These are phyloP conservation scores for Agaricus sinodeliciosus DNA, from an alignment of 768 basidiomycete species.

Conservation along the genomic window DNA sequence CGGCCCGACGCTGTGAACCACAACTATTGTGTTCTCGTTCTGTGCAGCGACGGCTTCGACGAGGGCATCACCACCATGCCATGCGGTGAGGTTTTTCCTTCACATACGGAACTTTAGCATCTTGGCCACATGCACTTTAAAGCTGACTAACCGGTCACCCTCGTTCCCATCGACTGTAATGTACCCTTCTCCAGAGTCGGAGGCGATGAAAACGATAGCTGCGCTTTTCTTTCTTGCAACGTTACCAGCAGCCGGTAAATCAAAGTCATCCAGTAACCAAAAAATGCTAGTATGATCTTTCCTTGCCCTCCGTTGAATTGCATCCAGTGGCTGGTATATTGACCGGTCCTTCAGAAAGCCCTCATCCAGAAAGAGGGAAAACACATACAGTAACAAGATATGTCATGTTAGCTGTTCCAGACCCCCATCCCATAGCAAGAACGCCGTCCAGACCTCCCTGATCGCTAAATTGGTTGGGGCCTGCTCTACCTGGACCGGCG, in stretches of 20 bases:
- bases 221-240: slow-evolving; percentile 47
- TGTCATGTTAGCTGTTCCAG: slow-evolving; percentile 72
- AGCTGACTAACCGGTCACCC: slow-evolving; percentile 51
- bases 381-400: slow-evolving; percentile 66
- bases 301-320: slow-evolving; percentile 70
- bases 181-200: slow-evolving; percentile 82
- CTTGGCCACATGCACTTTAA: neutral
- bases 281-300: slow-evolving; percentile 57
- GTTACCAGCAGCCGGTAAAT: slow-evolving; percentile 44
- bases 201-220: slow-evolving; percentile 74
- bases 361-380: neutral
- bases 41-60: slow-evolving; percentile 60
- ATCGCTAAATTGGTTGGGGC: slow-evolving; percentile 68
- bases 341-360: neutral
- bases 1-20: slow-evolving; percentile 59
- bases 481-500: slow-evolving; percentile 54
- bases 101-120: neutral
- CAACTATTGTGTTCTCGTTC: slow-evolving; percentile 68
- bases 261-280: slow-evolving; percentile 67
- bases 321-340: slow-evolving; percentile 58
- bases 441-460: slow-evolving; percentile 60
- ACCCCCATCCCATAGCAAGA: slow-evolving; percentile 92
- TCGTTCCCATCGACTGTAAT: slow-evolving; percentile 75
- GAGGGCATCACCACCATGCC: slow-evolving; percentile 67
- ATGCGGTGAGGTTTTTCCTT: slow-evolving; percentile 65